Base-by-base conservation (phyloP, 805 yeast species). In the Saccharomycodes ludwigii region DNA sequence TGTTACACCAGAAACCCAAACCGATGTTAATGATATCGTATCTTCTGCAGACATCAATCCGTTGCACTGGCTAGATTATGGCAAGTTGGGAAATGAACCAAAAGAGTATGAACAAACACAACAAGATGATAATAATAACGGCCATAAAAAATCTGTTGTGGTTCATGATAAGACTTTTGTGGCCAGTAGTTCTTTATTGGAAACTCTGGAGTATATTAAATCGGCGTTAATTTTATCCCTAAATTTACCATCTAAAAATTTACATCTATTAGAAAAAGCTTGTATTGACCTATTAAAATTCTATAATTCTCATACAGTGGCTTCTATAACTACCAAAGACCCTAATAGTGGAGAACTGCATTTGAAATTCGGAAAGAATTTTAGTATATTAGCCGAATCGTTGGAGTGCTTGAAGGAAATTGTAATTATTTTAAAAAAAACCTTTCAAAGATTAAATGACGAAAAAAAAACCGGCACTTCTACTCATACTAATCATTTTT, bases 91-190 rank as follows among this genome's bases (percentile, higher is more conserved):
- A 10, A 18, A 24, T 8, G 35, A 38, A 23, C 29, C 35, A 11
- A 41, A 36, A 10, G 39, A 32, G 8, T 23, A 27, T n/a, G 33
- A 32, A 17, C 24, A 30, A 3, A 15, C 17, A 13, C 35, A 36
- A 16, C 40, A 31, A 16, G 34, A 35, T 6, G 36, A 37, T 14
- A 27, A 32, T 5, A 33, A 29, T 8, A 32, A 34, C 9, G 61
- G 61, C 5, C 59, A 58, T 26, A 52, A 57, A 32, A 54, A 60
- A 38, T 57, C 65, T 1, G 55, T 58, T 21, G 63, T 65, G 27
- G 66, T 76, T 24, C 71, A 65, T 14, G 72, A 68, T 24, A 64
- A 67, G 33, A 67, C 76, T 0, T 72, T 68, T 43, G 74, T 72
- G 23, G 68, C 76, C 1, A 71, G 79, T 24, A 62, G 62, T n/a